phyloP scores from a whole-genome alignment of 805 yeast species.

The Teunomyces aglyptinius region DNA sequence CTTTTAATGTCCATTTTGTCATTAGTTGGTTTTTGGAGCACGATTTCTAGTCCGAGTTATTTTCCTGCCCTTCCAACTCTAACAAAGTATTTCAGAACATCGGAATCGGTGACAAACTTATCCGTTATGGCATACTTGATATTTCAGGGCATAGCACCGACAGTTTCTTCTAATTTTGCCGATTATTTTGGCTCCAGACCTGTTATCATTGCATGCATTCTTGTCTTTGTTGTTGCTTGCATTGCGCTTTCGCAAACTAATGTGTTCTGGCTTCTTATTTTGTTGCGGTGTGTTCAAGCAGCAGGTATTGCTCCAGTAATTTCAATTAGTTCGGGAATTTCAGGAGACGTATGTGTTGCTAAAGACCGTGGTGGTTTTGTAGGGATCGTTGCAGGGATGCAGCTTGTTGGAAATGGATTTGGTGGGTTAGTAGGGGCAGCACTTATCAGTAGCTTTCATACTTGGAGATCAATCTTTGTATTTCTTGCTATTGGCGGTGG shows the following conservation, averaged over 20 bases:
- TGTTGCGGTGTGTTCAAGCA: conserved; percentile 74
- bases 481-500: conserved; percentile 69
- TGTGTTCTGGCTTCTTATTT: conserved; percentile 57
- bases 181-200: conserved; percentile 77
- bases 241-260: conserved; percentile 63
- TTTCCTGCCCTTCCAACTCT: conserved; percentile 72
- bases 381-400: conserved; percentile 64
- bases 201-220: conserved; percentile 51
- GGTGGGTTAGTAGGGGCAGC: conserved; percentile 71
- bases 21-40: conserved; percentile 61
- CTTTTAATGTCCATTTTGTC: conserved; percentile 40
- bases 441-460: conserved; percentile 21
- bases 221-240: conserved; percentile 58
- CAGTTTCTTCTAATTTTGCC: conserved; percentile 63
- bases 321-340: conserved; percentile 66
- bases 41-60: conserved; percentile 74
- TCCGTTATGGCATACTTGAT: conserved; percentile 76
- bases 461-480: conserved; percentile 80
- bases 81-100: conserved; percentile 50
- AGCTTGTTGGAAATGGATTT: conserved; percentile 70
- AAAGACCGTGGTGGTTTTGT: conserved; percentile 69
- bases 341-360: conserved; percentile 71
- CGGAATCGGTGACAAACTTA: conserved; percentile 61
- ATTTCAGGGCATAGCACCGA: conserved; percentile 76
- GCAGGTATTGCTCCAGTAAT: conserved; percentile 75